Evolutionary conservation across 2,329 filamentous ascomycete species (phyloP), one percentile per base, ranked within the genome.

Genomic region (Fusarium nelsonii): DNA sequence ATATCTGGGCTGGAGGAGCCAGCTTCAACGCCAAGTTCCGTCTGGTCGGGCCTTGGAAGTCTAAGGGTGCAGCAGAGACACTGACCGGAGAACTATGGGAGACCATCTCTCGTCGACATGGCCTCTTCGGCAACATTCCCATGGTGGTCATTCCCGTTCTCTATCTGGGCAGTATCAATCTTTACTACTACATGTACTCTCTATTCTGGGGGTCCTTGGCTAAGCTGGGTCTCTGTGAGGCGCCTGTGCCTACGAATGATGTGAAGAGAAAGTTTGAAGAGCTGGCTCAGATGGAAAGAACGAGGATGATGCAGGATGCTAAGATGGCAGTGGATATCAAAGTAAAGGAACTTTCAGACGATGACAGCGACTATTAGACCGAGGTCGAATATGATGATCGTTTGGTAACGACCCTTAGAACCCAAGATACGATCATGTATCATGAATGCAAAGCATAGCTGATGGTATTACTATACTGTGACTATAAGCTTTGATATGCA

Each of bases 41-140:
- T 4, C 56, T 67, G 0, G 50, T 62, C 1, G 64, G 64, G 5
- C 62, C 62, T 3, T 67, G 62, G 62, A 40, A 57, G 37, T 57
- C n/a, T 20, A 30, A 57, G 3, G 41, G 23, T 7, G 64, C 64
- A 6, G 62, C 32, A 9, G 52, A 58, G 20, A 60, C 23, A 6
- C 64, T 57, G 40, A 59, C 62, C 0, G 62, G 58, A 1, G 64
- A 67, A 41, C 30, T 55, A 1, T 66, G 64, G 64, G 56, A 67
- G 18, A 67, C 62, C 3, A 66, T 67, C 4, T 40, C 54, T 37
- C 16, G 54, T 0, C 48, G 54, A 6, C 48, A 50, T 1, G 48
- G 48, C 0, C 30, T 57, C 4, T 52, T 57, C 5, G 54, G 54
- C 4, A 57, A 57, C 3, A 10, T 51, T 0, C 48, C 48, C 2